Evolutionary conservation across 2,329 filamentous ascomycete genomes (phyloP).

Genomic region (Stachybotrys elegans): DNA sequence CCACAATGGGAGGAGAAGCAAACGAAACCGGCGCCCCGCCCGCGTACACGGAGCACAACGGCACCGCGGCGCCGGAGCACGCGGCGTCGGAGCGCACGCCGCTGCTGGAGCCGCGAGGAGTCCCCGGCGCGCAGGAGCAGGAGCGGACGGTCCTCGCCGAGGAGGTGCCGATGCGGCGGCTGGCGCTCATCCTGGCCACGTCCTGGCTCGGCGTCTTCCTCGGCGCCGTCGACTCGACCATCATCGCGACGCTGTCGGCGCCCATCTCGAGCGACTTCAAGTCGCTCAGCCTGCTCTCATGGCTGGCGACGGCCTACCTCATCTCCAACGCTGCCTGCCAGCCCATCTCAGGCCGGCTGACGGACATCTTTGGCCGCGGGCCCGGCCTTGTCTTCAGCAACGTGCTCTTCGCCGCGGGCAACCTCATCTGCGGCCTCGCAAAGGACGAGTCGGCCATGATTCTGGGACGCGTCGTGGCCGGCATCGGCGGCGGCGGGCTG

Average conservation of each 20-base stretch:
- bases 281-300: slow-evolving; percentile 76
- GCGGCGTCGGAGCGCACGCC: slow-evolving; percentile 18
- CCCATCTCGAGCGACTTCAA: slow-evolving; percentile 81
- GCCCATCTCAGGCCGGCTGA: slow-evolving; percentile 77
- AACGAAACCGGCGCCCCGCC: too few species aligned
- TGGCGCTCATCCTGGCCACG: slow-evolving; percentile 50
- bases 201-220: slow-evolving; percentile 59
- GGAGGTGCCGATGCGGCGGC: slow-evolving; percentile 40
- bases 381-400: slow-evolving; percentile 77
- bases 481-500: slow-evolving; percentile 75
- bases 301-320: slow-evolving; percentile 83
- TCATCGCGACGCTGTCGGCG: slow-evolving; percentile 79
- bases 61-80: background rate
- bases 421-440: slow-evolving; percentile 76
- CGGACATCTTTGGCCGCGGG: slow-evolving; percentile 80
- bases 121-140: slow-evolving; percentile 25
- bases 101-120: slow-evolving; percentile 15
- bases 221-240: slow-evolving; percentile 67
- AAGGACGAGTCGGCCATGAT: slow-evolving; percentile 64
- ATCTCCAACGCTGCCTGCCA: slow-evolving; percentile 86
- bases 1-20: too few species aligned
- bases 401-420: slow-evolving; percentile 72
- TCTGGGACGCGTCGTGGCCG: slow-evolving; percentile 70
- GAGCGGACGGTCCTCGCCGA: slow-evolving; percentile 44
- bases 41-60: too few species aligned